Evolutionary conservation across 1,284 basidiomycete species (phyloP).

Genomic region (Sporisorium reilianum): DNA sequence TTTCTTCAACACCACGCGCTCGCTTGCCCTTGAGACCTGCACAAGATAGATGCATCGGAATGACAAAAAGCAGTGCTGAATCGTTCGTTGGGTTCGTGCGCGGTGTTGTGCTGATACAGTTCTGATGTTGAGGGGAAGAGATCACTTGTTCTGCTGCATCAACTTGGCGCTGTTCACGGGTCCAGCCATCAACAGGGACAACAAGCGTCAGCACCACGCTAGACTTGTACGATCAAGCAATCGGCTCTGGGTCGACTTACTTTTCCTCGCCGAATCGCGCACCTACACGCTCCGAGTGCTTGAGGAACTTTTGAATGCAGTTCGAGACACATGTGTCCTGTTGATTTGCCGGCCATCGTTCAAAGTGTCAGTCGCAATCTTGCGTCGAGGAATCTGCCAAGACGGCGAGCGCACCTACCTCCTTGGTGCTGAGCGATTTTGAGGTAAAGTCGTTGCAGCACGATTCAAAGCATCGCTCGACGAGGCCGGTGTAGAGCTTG

Average conservation of each 20-base stretch:
- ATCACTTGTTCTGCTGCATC: conserved; percentile 53
- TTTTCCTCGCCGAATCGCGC: conserved; percentile 77
- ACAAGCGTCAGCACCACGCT: not conserved
- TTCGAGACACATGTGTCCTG: conserved; percentile 75
- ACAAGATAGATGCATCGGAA: too few relatives aligned
- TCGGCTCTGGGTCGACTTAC: conserved; percentile 24
- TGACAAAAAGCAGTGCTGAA: not conserved
- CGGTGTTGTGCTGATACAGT: conserved; percentile 8
- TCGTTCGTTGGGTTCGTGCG: conserved; percentile 1
- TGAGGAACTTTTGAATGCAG: conserved; percentile 92
- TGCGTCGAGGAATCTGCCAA: too few relatives aligned
- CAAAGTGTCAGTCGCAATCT: too few relatives aligned
- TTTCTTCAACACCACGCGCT: too few relatives aligned
- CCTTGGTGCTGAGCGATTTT: conserved; percentile 91
- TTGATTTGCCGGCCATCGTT: not conserved
- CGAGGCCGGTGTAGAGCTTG: conserved; percentile 92
- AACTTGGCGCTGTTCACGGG: conserved; percentile 29
- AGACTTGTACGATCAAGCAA: not conserved
- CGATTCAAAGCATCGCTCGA: conserved; percentile 93
- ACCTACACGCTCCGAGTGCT: conserved; percentile 94
- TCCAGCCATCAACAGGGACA: too few relatives aligned
- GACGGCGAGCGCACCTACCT: conserved; percentile 74
- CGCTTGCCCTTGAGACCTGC: too few relatives aligned
- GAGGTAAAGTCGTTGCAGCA: conserved; percentile 98
- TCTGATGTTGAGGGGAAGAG: not conserved